These are phyloP conservation scores for Dalechampia spathulata DNA, from an alignment of 441 rosid genomes.

Conservation along the genomic window DNA sequence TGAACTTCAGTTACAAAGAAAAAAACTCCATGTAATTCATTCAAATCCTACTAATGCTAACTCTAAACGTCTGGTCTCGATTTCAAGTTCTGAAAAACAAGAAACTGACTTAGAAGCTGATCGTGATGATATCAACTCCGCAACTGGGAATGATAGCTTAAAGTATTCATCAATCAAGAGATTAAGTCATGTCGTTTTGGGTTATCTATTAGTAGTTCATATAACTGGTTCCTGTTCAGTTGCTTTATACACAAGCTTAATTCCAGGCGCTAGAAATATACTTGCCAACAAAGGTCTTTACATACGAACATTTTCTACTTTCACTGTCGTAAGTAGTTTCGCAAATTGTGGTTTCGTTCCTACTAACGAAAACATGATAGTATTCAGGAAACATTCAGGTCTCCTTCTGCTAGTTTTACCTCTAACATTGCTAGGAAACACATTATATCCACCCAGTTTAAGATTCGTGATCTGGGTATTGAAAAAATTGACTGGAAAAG, in stretches of 20 bases:
- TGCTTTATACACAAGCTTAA: constrained; percentile 5
- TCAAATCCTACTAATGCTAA: background rate
- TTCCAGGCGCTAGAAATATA: constrained; percentile 14
- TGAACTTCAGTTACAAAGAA: constrained; percentile 9
- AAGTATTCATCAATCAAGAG: background rate
- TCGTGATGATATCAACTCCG: background rate
- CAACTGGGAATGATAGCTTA: background rate
- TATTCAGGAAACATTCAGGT: constrained; percentile 38
- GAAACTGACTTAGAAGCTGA: background rate
- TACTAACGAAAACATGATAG: constrained; percentile 41
- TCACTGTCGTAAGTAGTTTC: constrained; percentile 31
- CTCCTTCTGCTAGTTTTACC: constrained; percentile 48
- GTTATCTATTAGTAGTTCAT: constrained; percentile 17
- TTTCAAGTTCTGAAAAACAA: background rate
- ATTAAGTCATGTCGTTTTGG: constrained; percentile 13
- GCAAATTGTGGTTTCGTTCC: constrained; percentile 39
- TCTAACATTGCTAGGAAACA: constrained; percentile 45
- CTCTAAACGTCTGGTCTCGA: background rate
- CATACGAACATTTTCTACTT: constrained; percentile 21
- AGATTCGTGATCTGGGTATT: constrained; percentile 33
- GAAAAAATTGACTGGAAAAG: constrained; percentile 23
- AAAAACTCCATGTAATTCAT: background rate
- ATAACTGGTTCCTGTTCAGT: constrained; percentile 11
- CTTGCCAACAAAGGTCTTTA: constrained; percentile 20
- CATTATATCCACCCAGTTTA: constrained; percentile 41